These are phyloP conservation scores for Rutstroemia sp. DNA, from an alignment of 2,329 filamentous ascomycete genomes.

Conservation along the genomic window DNA sequence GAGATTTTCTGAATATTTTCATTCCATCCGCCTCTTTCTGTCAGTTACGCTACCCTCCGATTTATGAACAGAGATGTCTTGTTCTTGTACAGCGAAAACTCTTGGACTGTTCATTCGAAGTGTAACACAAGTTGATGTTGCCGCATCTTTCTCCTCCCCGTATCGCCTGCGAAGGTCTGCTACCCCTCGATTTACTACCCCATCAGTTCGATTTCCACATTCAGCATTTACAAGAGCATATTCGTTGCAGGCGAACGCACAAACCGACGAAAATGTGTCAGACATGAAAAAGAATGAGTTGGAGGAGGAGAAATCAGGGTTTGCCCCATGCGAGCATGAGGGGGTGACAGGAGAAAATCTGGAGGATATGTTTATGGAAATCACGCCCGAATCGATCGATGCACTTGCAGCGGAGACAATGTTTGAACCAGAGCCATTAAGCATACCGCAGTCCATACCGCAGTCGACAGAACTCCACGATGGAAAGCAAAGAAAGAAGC, in stretches of 20 bases:
- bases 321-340: neutral
- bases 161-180: neutral
- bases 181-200: constrained; percentile 1
- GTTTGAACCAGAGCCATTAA: neutral
- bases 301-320: neutral
- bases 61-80: constrained; percentile 22
- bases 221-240: neutral
- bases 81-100: constrained; percentile 22
- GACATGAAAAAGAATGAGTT: neutral
- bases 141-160: neutral
- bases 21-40: neutral
- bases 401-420: constrained; percentile 19
- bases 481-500: neutral
- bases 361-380: constrained; percentile 26
- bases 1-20: too few species aligned
- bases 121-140: constrained; percentile 26
- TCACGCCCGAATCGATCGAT: constrained; percentile 32
- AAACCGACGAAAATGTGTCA: neutral
- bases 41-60: neutral
- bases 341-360: constrained; percentile 1
- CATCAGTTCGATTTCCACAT: neutral
- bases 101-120: constrained; percentile 26
- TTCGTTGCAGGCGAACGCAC: neutral
- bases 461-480: neutral
- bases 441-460: neutral